These are phyloP conservation scores for Ophiostoma quercus DNA, from an alignment of 2,329 filamentous ascomycete species.

Conservation along the genomic window DNA sequence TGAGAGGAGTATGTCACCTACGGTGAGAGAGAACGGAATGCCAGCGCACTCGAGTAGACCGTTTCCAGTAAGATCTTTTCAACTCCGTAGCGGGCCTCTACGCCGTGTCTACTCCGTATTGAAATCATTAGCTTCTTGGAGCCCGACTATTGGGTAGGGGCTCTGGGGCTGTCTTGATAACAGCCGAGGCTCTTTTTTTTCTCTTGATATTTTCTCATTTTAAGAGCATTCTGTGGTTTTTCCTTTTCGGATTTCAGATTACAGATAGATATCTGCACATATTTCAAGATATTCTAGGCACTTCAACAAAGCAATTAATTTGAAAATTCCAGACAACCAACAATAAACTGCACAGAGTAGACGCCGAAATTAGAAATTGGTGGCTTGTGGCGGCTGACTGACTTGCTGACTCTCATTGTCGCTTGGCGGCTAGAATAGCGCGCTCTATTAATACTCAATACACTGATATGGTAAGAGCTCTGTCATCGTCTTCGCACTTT, in stretches of 20 bases:
- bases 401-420: not conserved
- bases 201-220: not conserved
- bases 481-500: too few relatives aligned
- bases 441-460: not conserved
- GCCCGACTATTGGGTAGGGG: not conserved
- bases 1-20: not conserved
- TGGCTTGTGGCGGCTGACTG: not conserved
- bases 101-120: not conserved
- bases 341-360: not conserved
- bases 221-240: not conserved
- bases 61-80: not conserved
- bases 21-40: not conserved
- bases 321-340: not conserved
- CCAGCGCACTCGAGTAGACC: not conserved
- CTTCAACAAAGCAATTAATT: not conserved
- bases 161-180: slow-evolving; percentile 10
- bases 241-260: not conserved
- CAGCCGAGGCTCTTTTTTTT: not conserved
- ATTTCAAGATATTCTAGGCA: not conserved
- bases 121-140: not conserved
- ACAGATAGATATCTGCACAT: not conserved
- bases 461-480: too few relatives aligned
- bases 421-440: slow-evolving; percentile 3
- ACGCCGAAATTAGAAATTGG: not conserved
- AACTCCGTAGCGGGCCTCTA: not conserved